phyloP scores from a whole-genome alignment of 2,329 filamentous ascomycete genomes.

The Scedosporium minutisporum region DNA sequence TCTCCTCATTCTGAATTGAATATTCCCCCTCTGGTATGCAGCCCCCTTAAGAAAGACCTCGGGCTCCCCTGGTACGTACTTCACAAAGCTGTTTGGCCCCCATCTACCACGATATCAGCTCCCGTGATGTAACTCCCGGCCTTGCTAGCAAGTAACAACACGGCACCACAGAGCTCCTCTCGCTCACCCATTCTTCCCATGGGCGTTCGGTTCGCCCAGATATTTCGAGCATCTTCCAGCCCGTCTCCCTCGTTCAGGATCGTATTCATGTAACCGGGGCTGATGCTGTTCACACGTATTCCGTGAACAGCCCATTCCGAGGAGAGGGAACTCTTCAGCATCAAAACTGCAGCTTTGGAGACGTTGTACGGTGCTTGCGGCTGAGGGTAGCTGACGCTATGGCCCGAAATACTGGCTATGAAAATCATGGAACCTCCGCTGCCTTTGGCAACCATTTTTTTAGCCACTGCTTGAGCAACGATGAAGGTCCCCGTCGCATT shows the following conservation, averaged over 20 bases:
- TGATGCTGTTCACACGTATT: constrained; percentile 78
- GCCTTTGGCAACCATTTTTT: constrained; percentile 60
- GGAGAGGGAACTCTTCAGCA: constrained; percentile 70
- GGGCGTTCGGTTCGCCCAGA: constrained; percentile 89
- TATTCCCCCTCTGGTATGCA: too few species aligned
- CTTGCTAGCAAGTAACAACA: constrained; percentile 79
- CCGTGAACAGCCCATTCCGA: constrained; percentile 76
- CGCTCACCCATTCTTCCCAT: constrained; percentile 89
- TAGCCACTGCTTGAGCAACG: constrained; percentile 61
- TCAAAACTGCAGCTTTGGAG: constrained; percentile 70
- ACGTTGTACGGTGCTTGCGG: constrained; percentile 78
- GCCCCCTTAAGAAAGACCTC: too few species aligned
- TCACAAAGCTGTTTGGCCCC: constrained; percentile 34
- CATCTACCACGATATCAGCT: constrained; percentile 72
- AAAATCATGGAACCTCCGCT: constrained; percentile 67
- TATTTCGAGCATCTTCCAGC: constrained; percentile 24
- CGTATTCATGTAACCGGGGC: constrained; percentile 80
- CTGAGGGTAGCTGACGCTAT: constrained; percentile 79
- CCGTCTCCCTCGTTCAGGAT: constrained; percentile 48
- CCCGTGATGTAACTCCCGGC: constrained; percentile 63
- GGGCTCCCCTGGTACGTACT: too few species aligned
- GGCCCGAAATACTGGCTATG: constrained; percentile 72
- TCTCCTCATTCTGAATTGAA: too few species aligned
- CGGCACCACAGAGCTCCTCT: constrained; percentile 86
- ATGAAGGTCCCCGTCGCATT: constrained; percentile 74